phyloP scores from a whole-genome alignment of 202 grass and related monocot genomes.

The Setaria italica region DNA sequence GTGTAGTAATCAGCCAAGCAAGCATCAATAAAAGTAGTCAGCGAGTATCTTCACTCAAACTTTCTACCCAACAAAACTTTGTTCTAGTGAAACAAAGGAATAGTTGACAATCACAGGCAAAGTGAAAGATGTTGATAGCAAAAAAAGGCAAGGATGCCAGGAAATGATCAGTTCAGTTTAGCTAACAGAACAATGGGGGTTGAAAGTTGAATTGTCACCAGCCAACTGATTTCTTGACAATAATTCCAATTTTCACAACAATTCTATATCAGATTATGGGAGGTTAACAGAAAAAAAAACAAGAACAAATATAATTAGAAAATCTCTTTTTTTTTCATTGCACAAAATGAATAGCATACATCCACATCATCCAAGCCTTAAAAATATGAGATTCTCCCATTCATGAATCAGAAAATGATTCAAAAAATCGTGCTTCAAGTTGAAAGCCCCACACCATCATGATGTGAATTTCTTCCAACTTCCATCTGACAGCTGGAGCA shows the following conservation, averaged over 20 bases:
- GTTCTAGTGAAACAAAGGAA: background rate
- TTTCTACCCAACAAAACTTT: background rate
- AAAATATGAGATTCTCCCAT: background rate
- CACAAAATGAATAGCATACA: background rate
- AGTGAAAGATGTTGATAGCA: background rate
- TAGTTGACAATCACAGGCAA: background rate
- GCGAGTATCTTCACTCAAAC: background rate
- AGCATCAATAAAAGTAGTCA: background rate
- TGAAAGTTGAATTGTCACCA: constrained; percentile 7
- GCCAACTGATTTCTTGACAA: background rate
- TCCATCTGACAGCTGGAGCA: background rate
- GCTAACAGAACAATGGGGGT: background rate
- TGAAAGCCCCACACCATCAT: background rate
- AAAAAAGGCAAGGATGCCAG: background rate
- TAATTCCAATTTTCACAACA: background rate
- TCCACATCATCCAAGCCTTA: background rate
- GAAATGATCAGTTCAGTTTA: background rate
- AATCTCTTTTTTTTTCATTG: background rate
- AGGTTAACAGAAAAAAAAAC: background rate
- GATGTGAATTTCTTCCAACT: background rate
- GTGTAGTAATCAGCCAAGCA: background rate
- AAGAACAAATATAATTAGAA: background rate
- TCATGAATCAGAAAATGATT: background rate
- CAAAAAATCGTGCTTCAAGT: background rate
- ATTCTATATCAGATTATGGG: background rate